Evolutionary conservation across 2,329 filamentous ascomycete species (phyloP), one percentile per base, ranked within the genome.

Genomic region (Hyphodiscus sp.): DNA sequence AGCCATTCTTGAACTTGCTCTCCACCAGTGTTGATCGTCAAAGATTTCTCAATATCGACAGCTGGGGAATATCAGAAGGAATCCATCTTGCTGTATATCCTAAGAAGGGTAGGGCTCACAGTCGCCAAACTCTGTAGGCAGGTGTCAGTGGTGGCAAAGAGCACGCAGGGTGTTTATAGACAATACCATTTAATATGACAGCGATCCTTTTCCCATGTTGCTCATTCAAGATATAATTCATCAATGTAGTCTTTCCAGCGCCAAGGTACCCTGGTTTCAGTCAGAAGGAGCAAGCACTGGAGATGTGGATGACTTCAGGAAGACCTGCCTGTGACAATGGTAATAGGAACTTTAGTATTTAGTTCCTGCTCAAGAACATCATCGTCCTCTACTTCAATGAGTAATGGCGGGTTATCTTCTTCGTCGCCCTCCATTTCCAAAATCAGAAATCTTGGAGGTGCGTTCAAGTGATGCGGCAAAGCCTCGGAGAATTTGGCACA

Each of bases 191-290:
- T 75, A 99, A 82, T 53, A 99, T 97, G 15, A 99, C 94, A 11
- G 94, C 94, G 69, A 99, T 94, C 67, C 91, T 96, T 77, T 97
- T 97, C 69, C 92, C 92, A 77, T 99, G 94, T 57, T 92, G 86
- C 54, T 91, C 91, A 26, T 87, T 95, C 50, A 99, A 76, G 57
- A 99, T 97, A 69, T 97, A 96, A 70, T 99, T 97, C 54, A 99
- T 76, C 29, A 97, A 73, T 0, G 92, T 97, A 0, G 92, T 97
- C 72, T 99, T 99, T 18, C 94, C 94, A 9, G 94, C 90, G 18
- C 94, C 94, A 3, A 99, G 80, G 67, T 99, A 99, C 2, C 94
- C 90, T 94, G 58, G 38, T 47, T n/a, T 20, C 16, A 43, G 43
- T n/a, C 2, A 38, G 26, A n/a, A 48, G 18, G 13, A 20, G 45